Base-by-base conservation (phyloP, 2,329 filamentous ascomycete species). In the Elsinoe batatas region DNA sequence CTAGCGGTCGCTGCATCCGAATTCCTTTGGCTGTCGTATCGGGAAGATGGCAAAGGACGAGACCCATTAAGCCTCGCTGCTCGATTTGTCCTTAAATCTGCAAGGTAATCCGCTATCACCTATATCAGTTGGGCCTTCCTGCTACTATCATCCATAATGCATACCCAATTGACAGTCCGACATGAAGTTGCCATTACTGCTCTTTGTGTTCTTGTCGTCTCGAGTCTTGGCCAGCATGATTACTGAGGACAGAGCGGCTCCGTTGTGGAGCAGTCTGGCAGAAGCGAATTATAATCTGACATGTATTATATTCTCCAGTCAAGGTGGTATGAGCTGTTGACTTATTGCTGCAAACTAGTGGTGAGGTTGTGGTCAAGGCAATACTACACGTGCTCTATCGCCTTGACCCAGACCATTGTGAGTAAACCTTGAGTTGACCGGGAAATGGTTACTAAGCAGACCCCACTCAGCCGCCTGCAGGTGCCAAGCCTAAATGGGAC, bases 31-130 rank as follows among this genome's bases (percentile, higher is more conserved):
- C 61, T 64, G 26, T 55, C 58, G 51, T 65, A 67, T 61, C 74
- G 69, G 60, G 75, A 77, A 18, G 74, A 71, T 10, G 81, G 81
- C 44, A 77, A 78, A 58, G 86, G 85, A 61, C 87, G 78, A 50
- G 85, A 84, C 59, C 87, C 86, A 56, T 81, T 84, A 7, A 87
- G 87, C 56, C 87, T 79, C 35, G 79, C 75, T 56, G 82, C 75
- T 53, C 84, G 82, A 69, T 80, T 86, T 62, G 78, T 81, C 62
- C 87, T 83, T 35, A 91, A 78, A 61, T 84, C 81, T 62, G 83
- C 76, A 35, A 90, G 79, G 68, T 89, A 91, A 58, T 76, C 76
- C 61, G 83, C 86, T 89, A 70, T 58, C 59, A 53, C 60, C 18
- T 8, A 58, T 57, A 13, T 37, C 32, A 20, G 12, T 43, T 6